Percentiles rank a stretch among this genome's conserved stretches.
Conservation (phyloP, 2,329 filamentous ascomycete genomes). For the Talaromyces funiculosus region DNA sequence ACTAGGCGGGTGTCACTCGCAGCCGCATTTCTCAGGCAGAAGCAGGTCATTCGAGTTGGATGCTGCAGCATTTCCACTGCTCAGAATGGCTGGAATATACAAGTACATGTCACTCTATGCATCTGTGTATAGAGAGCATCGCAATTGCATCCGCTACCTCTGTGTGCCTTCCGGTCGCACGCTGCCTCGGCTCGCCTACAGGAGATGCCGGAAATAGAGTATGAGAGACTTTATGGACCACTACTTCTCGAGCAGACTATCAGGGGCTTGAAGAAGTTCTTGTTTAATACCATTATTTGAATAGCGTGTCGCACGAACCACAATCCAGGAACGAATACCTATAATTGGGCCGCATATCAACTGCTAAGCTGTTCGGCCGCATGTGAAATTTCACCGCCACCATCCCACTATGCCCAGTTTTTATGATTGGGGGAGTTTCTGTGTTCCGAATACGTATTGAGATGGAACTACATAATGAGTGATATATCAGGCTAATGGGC, state of each 20-base stretch:
- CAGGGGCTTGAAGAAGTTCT: too few species aligned
- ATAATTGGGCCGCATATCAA: background rate
- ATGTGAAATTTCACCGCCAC: background rate
- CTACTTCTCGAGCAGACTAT: too few species aligned
- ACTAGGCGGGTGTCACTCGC: background rate
- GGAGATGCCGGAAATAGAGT: too few species aligned
- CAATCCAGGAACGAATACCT: background rate
- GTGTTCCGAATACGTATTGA: background rate
- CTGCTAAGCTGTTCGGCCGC: background rate
- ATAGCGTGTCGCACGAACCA: background rate
- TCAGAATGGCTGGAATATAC: too few species aligned
- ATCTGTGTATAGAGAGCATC: too few species aligned
- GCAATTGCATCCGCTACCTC: background rate
- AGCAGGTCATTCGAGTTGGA: background rate
- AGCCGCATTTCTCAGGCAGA: conserved; percentile 1
- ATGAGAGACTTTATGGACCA: too few species aligned
- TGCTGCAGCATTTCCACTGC: too few species aligned
- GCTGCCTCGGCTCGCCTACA: background rate
- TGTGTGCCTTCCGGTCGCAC: background rate
- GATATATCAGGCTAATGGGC: background rate
- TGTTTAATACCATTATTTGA: background rate
- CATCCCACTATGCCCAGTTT: background rate
- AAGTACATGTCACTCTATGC: too few species aligned
- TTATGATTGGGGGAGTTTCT: background rate
- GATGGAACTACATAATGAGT: background rate